Base-by-base conservation (phyloP, 2,329 filamentous ascomycete species). In the Neofusicoccum parvum region DNA sequence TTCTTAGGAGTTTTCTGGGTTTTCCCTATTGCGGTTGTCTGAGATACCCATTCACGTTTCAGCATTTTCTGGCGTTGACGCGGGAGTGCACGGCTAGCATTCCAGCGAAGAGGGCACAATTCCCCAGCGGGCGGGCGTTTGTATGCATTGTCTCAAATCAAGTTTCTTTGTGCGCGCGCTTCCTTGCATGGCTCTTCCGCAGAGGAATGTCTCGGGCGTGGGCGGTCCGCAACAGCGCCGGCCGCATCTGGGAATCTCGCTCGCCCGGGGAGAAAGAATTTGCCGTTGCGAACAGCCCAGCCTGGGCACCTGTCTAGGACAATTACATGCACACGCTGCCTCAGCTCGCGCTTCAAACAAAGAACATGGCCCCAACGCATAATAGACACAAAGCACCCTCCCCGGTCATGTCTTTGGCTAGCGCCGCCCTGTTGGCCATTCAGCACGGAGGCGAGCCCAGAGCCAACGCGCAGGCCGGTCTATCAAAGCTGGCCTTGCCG, bases 301-400 rank as follows among this genome's bases (percentile, higher is more conserved):
- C 62, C 71, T 67, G 70, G 74, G 72, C 71, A 73, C 73, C 68
- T 72, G 73, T 71, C 72, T 73, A 68, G 71, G 69, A 77, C 75
- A 77, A 74, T 73, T 62, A 72, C 72, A 72, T 74, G 63, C 73
- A 71, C 71, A 71, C 71, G 71, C 71, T 71, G 68, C 54, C 67
- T 68, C 68, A 66, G 60, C 43, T 53, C 65, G 67, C 64, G 63
- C 60, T 49, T 54, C 65, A 62, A 70, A 72, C 68, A 73, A 74
- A 71, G 70, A 69, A 68, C 49, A 67, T 64, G 45, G 68, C 65
- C 64, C 66, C 67, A 67, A 65, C 68, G 68, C 71, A 75, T 74
- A 72, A 73, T 72, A 72, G 65, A 66, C 69, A 75, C 73, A 76
- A 77, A 76, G 74, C 70, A 72, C 51, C 66, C 67, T 49, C 23